These are phyloP conservation scores for Mycena rosella DNA, from an alignment of 768 basidiomycete species.

Conservation along the genomic window DNA sequence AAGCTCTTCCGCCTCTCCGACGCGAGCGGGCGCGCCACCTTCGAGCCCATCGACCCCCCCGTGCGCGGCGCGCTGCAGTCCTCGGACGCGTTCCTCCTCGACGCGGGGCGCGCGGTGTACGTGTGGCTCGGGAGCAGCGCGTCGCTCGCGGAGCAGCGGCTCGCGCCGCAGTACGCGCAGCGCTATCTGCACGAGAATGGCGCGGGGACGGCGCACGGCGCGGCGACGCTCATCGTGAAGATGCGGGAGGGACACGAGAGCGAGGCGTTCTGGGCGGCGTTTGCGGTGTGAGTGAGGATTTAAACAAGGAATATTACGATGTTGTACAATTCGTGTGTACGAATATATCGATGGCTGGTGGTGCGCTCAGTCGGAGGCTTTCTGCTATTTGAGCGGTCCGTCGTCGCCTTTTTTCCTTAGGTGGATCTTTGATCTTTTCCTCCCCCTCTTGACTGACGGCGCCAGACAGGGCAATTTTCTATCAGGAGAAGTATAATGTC, in stretches of 20 bases:
- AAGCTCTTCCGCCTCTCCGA: constrained; percentile 61
- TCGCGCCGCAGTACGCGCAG: constrained; percentile 70
- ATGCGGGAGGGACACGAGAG: constrained; percentile 68
- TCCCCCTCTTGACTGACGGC: no score
- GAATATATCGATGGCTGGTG: no score
- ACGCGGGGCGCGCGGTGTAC: constrained; percentile 57
- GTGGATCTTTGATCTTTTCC: no score
- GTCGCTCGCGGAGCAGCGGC: constrained; percentile 60
- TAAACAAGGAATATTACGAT: no score
- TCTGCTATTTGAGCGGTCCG: no score
- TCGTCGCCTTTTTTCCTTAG: no score
- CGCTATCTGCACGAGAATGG: constrained; percentile 57
- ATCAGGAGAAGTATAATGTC: no score
- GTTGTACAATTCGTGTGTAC: neutral
- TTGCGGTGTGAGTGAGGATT: constrained; percentile 34
- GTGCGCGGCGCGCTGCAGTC: constrained; percentile 54
- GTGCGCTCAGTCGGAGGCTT: no score
- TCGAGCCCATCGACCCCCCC: constrained; percentile 49
- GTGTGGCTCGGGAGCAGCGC: constrained; percentile 70
- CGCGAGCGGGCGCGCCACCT: constrained; percentile 53
- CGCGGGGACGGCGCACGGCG: constrained; percentile 35
- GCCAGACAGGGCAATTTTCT: no score
- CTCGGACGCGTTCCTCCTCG: constrained; percentile 64
- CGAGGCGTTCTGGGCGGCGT: constrained; percentile 55
- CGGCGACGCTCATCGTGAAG: constrained; percentile 61